Evolutionary conservation across 2,329 filamentous ascomycete species (phyloP).

Genomic region (Talaromyces sp.): DNA sequence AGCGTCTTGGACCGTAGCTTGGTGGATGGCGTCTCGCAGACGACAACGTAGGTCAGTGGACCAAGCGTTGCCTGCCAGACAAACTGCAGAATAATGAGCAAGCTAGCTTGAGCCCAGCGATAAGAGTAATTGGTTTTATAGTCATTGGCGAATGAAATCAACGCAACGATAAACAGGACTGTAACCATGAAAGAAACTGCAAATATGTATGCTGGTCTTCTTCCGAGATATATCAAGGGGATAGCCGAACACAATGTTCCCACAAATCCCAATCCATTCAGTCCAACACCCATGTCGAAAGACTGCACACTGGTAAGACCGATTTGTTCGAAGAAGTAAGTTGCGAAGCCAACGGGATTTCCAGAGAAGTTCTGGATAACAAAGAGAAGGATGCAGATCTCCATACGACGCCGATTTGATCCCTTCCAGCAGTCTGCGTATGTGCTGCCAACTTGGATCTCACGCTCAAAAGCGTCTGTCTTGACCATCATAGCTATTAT

Average conservation of each 20-base stretch:
- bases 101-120: conserved; percentile 32
- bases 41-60: conserved; percentile 49
- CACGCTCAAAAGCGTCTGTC: conserved; percentile 41
- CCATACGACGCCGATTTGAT: conserved; percentile 34
- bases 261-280: conserved; percentile 56
- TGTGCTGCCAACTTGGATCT: conserved; percentile 19
- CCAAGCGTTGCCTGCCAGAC: conserved; percentile 53
- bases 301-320: conserved; percentile 40
- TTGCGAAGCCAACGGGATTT: conserved; percentile 22
- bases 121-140: conserved; percentile 15
- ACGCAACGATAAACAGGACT: conserved; percentile 28
- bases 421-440: conserved; percentile 29
- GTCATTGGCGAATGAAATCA: conserved; percentile 11
- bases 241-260: conserved; percentile 50
- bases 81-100: conserved; percentile 52
- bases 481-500: conserved; percentile 54
- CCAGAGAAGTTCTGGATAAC: conserved; percentile 29
- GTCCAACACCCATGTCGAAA: conserved; percentile 47
- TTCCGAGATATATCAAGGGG: conserved; percentile 33
- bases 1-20: conserved; percentile 52
- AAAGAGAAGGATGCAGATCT: conserved; percentile 33
- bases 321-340: conserved; percentile 35
- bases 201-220: conserved; percentile 36
- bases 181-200: conserved; percentile 25
- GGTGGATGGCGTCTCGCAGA: conserved; percentile 51